Conservation (phyloP, 495 filamentous ascomycete genomes). For the Podospora pseudocomata region DNA sequence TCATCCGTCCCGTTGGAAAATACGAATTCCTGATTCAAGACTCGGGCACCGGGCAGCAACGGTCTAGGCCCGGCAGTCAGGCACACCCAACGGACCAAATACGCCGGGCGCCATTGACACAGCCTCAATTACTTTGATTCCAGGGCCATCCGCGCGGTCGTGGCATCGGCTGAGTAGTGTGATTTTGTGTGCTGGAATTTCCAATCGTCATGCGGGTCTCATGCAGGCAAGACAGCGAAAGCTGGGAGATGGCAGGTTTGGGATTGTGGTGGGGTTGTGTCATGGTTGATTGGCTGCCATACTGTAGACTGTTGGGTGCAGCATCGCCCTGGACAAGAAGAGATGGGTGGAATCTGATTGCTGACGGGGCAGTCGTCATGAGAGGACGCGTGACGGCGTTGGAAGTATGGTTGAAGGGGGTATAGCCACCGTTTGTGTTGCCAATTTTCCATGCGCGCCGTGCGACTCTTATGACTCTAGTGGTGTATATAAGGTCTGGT, state of each 20-base stretch:
- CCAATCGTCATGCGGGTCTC: not conserved
- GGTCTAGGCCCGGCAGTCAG: not conserved
- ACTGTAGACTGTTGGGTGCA: not conserved
- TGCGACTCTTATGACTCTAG: not conserved
- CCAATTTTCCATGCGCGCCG: not conserved
- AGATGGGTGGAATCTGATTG: not conserved
- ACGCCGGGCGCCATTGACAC: not conserved
- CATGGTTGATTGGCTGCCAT: not conserved
- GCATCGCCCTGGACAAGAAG: not conserved
- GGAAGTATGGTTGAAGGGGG: not conserved
- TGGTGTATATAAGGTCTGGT: not conserved
- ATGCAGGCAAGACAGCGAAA: not conserved
- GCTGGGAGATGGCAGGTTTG: not conserved
- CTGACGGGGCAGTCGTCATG: not conserved
- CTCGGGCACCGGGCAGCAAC: not conserved
- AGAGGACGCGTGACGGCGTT: not conserved
- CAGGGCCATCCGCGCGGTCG: conserved; percentile 2
- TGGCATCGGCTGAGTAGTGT: not conserved
- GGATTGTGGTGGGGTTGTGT: not conserved
- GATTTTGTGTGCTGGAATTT: not conserved
- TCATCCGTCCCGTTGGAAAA: not conserved
- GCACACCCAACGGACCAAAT: not conserved
- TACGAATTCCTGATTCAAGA: not conserved
- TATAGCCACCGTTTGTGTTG: not conserved
- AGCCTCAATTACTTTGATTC: not conserved